Conservation (phyloP, 441 rosid species). For the Populus hybrid region DNA sequence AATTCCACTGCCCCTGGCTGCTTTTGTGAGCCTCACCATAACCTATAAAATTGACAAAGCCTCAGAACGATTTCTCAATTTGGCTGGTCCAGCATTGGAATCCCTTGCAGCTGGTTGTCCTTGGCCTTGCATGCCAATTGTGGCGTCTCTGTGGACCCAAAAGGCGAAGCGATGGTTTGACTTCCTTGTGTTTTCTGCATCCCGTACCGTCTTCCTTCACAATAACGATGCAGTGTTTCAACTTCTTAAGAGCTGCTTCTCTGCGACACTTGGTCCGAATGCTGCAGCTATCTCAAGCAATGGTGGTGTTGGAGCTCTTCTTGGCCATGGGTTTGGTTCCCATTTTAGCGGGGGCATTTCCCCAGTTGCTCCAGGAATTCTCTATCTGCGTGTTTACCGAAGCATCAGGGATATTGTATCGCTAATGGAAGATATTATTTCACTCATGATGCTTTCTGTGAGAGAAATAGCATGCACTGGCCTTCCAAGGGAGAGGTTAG, state of each 20-base stretch:
- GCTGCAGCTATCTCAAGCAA: constrained; percentile 57
- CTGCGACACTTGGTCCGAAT: constrained; percentile 67
- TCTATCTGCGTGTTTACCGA: constrained; percentile 76
- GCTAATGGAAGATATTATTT: constrained; percentile 81
- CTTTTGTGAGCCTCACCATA: constrained; percentile 31
- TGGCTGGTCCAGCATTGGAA: constrained; percentile 87
- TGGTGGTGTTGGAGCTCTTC: constrained; percentile 95
- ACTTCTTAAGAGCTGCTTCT: constrained; percentile 90
- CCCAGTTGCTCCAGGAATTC: background rate
- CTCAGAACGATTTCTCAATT: constrained; percentile 68
- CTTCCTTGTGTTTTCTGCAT: constrained; percentile 89
- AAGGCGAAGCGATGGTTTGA: constrained; percentile 97
- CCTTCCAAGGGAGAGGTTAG: constrained; percentile 46
- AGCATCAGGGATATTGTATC: constrained; percentile 72
- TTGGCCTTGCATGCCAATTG: constrained; percentile 99
- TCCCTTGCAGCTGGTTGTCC: constrained; percentile 90
- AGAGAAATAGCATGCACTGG: constrained; percentile 68
- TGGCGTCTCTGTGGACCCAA: constrained; percentile 94
- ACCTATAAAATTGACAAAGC: constrained; percentile 83
- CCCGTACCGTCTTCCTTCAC: constrained; percentile 91
- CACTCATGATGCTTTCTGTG: constrained; percentile 79
- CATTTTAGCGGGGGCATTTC: constrained; percentile 78
- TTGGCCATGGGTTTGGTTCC: constrained; percentile 97
- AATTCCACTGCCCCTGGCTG: constrained; percentile 96
- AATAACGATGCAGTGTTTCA: constrained; percentile 85